A percentile compares a stretch with the other conserved stretches of the same genome.
These are phyloP conservation scores for Aleurites moluccanus DNA, from an alignment of 441 rosid genomes.

Conservation along the genomic window DNA sequence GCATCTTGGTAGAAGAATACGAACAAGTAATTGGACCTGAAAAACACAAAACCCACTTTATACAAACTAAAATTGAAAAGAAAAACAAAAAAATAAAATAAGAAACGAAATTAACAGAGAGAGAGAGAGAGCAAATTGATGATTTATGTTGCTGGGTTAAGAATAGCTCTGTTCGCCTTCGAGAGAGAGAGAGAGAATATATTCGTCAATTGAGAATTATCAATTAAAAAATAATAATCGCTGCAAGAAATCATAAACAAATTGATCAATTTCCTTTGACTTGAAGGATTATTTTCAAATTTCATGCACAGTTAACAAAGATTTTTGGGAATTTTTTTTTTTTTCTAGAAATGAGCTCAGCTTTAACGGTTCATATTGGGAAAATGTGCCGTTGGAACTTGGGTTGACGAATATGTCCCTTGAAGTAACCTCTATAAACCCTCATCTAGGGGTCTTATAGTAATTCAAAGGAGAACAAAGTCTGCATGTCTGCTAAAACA, in stretches of 20 bases:
- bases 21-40: conserved; percentile 12
- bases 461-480: not conserved
- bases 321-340: not conserved
- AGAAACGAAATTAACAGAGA: conserved; percentile 1
- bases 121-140: not conserved
- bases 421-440: not conserved
- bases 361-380: not conserved
- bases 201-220: not conserved
- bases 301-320: not conserved
- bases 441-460: not conserved
- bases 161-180: not conserved
- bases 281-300: no score
- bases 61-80: not conserved
- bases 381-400: conserved; percentile 25
- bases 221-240: not conserved
- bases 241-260: not conserved
- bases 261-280: not conserved
- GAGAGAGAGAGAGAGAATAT: not conserved
- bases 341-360: not conserved
- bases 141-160: not conserved
- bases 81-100: not conserved
- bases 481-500: no score
- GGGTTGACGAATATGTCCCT: conserved; percentile 18
- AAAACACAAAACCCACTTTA: conserved; percentile 1
- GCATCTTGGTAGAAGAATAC: conserved; percentile 18